Conservation (phyloP, 306 rosid genomes). For the Quercus parvula region DNA sequence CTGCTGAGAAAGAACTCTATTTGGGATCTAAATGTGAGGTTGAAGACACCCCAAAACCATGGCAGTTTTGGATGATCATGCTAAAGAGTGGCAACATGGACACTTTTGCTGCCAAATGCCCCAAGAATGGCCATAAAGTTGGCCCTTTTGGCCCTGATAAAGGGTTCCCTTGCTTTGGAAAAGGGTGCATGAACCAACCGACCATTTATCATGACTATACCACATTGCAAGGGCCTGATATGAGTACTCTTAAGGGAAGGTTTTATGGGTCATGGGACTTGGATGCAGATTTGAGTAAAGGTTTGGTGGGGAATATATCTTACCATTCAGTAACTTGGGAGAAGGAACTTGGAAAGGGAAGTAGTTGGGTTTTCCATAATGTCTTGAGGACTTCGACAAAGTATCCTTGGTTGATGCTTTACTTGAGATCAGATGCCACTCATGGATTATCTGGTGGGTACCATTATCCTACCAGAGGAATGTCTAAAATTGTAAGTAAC, state of each 20-base stretch:
- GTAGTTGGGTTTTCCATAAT: constrained; percentile 55
- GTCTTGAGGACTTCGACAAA: constrained; percentile 50
- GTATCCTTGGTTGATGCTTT: constrained; percentile 69
- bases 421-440: constrained; percentile 62
- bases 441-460: constrained; percentile 51
- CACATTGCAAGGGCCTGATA: constrained; percentile 25
- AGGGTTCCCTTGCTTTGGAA: constrained; percentile 50
- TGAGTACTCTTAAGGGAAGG: constrained; percentile 33
- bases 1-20: constrained; percentile 42
- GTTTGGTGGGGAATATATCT: constrained; percentile 26
- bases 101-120: constrained; percentile 46
- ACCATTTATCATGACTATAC: constrained; percentile 49
- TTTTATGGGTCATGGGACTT: constrained; percentile 57
- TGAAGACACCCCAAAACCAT: constrained; percentile 41
- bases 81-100: constrained; percentile 64
- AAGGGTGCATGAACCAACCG: constrained; percentile 63
- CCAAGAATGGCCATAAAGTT: constrained; percentile 36
- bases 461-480: constrained; percentile 53
- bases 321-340: constrained; percentile 53
- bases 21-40: constrained; percentile 48
- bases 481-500: constrained; percentile 52
- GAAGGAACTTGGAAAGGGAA: constrained; percentile 43
- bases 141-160: constrained; percentile 32
- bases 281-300: constrained; percentile 20
- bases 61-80: constrained; percentile 74